Evolutionary conservation across 2,329 filamentous ascomycete genomes (phyloP), one percentile per base, ranked within the genome.

Genomic region (Stagonosporopsis vannaccii): DNA sequence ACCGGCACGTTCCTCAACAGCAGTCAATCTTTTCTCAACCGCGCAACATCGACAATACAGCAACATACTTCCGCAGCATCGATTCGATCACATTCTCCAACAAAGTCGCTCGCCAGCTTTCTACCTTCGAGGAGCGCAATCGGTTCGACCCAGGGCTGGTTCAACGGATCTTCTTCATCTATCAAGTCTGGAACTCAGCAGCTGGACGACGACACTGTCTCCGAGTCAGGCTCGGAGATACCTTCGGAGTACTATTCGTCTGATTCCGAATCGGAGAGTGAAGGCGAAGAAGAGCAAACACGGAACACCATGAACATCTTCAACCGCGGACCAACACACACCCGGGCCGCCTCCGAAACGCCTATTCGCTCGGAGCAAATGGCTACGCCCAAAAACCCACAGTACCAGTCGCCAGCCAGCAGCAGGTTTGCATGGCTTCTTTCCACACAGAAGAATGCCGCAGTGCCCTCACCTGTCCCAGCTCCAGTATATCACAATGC

Each of bases 161-260:
- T 85, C 68, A 80, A 80, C 65, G 82, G 82, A 33, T 77, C 79
- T 45, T 83, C 81, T 23, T 78, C 80, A 33, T 78, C 80, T n/a
- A 77, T 82, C 40, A 79, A 76, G 59, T 71, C 83, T 36, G 77
- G 77, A 36, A 66, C 81, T 19, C 43, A 67, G 9, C 63, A 64
- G 47, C 61, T 59, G 8, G 65, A 68, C 45, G 63, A 71, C 17
- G 71, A 75, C 33, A 70, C 70, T 28, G 69, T 69, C 9, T 68
- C 65, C 9, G 66, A 65, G 17, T 60, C 60, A 3, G 60, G 51
- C 7, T 69, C 66, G 6, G 68, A 68, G 32, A 65, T 67, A 17
- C 67, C 68, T 30, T 64, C 69, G 25, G 61, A 67, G 19, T 69
- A 62, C 60, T 61, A 67, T 42, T 69, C 57, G 13, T 58, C 66